Percentiles rank a stretch among this genome's conserved stretches.
phyloP scores from a whole-genome alignment of 768 basidiomycete species.

The Cystofilobasidium macerans region DNA sequence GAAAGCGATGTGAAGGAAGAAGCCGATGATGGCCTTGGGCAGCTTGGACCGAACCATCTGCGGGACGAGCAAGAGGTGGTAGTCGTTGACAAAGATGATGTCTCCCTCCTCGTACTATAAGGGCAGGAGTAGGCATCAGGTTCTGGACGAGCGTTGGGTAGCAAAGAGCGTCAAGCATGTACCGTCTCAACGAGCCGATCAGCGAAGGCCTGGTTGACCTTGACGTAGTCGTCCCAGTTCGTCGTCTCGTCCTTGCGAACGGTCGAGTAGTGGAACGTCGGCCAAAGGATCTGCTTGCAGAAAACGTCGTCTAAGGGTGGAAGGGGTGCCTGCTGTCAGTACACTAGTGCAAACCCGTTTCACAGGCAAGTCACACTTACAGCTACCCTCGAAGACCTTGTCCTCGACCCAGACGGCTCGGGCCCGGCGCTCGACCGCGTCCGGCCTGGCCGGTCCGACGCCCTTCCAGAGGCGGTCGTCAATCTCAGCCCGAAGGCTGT shows the following conservation, averaged over 20 bases:
- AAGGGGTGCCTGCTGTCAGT: background rate
- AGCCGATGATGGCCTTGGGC: conserved; percentile 26
- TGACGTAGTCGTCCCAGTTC: conserved; percentile 36
- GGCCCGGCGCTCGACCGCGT: conserved; percentile 34
- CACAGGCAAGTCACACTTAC: conserved; percentile 42
- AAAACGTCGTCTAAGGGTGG: conserved; percentile 23
- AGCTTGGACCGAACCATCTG: conserved; percentile 42
- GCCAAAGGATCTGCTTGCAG: conserved; percentile 58
- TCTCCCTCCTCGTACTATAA: conserved; percentile 24
- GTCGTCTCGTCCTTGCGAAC: conserved; percentile 53
- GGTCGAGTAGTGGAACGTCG: conserved; percentile 71
- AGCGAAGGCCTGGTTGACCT: conserved; percentile 26
- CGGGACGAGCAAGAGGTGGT: conserved; percentile 27
- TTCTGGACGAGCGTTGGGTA: background rate
- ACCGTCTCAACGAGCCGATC: conserved; percentile 24
- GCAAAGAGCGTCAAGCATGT: background rate
- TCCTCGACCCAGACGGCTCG: conserved; percentile 57
- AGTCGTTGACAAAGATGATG: conserved; percentile 25
- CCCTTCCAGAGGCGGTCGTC: conserved; percentile 24
- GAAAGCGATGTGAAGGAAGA: conserved; percentile 27
- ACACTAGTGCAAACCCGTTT: background rate
- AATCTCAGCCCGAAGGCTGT: conserved; percentile 42
- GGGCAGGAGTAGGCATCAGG: background rate
- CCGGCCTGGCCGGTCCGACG: conserved; percentile 26
- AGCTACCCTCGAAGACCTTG: conserved; percentile 63